Percentiles rank a stretch among this genome's conserved stretches.
Evolutionary conservation across 352 stramenopile species (phyloP).

Genomic region (Hyaloperonospora arabidopsidis): DNA sequence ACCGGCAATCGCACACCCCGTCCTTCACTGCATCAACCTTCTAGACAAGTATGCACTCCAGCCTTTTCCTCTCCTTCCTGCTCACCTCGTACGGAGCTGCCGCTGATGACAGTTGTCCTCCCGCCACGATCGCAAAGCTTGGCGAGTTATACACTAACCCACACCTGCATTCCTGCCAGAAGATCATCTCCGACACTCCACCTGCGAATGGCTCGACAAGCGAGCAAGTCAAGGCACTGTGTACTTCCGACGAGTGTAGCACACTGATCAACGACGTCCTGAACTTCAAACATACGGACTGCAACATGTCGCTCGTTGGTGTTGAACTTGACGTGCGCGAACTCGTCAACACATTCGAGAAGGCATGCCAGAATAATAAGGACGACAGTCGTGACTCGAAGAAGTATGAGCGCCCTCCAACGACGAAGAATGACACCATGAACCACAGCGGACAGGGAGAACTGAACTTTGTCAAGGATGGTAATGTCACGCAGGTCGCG

Average conservation of each 20-base stretch:
- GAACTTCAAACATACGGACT: too few relatives aligned
- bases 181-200: constrained; percentile 16
- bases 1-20: constrained; percentile 4
- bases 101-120: constrained; percentile 21
- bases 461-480: background rate
- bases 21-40: background rate
- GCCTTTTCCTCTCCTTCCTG: constrained; percentile 12
- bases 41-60: constrained; percentile 14
- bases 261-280: too few relatives aligned
- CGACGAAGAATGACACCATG: constrained; percentile 2
- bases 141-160: constrained; percentile 24
- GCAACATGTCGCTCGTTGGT: too few relatives aligned
- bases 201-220: constrained; percentile 10
- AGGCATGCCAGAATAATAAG: constrained; percentile 7
- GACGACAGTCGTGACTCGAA: background rate
- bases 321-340: too few relatives aligned
- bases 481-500: too few relatives aligned
- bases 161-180: constrained; percentile 24
- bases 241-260: too few relatives aligned
- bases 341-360: constrained; percentile 7
- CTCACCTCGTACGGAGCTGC: constrained; percentile 10
- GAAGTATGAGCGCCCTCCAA: constrained; percentile 5
- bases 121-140: constrained; percentile 20
- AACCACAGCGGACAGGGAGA: constrained; percentile 1
- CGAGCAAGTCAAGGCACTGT: too few relatives aligned